Base-by-base conservation (phyloP, 2,329 filamentous ascomycete genomes). In the Paecilomyces formosus region DNA sequence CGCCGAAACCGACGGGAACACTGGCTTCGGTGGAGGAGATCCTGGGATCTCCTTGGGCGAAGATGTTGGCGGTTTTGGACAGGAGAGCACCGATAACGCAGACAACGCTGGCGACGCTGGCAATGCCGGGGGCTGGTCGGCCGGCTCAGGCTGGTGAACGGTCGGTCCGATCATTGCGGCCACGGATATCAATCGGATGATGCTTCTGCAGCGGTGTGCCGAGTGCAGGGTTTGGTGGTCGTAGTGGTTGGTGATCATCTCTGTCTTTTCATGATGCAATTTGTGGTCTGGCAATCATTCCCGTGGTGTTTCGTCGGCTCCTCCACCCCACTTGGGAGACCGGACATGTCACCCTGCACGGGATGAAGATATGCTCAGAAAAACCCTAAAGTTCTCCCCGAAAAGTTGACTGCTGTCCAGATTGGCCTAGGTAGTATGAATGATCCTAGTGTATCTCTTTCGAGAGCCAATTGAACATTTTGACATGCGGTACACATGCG, bases 11-110 rank as follows among this genome's bases (percentile, higher is more conserved):
- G 60, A 59, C n/a, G 58, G n/a, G 39, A 8, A 59, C 13, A 56
- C 60, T 50, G 54, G 22, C 11, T 50, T 56, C 30, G 63, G 31
- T 49, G 58, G 54, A 31, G 63, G 71, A 30, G 63, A 63, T 3
- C 57, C 55, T 55, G 54, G 54, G 22, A n/a, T 45, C 39, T n/a
- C 39, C 39, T 21, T 55, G 18, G 58, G 58, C 53, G 60, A 52
- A 39, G 57, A 59, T 50, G 59, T 9, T 24, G 22, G 50, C 1
- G 50, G 22, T 52, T 24, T 15, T 52, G 50, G 50, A 24, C 11
- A 52, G 22, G 50, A 52, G 50, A n/a, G 8, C 13, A 15, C 11
- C 50, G 50, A 52, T 9, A 22, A 22, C 3, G 45, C 15, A 3
- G 45, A 13, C 45, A 11, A 50, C 7, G 50, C 50, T 24, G 50